phyloP scores from a whole-genome alignment of 2,329 filamentous ascomycete genomes.

The Fusarium sp. region DNA sequence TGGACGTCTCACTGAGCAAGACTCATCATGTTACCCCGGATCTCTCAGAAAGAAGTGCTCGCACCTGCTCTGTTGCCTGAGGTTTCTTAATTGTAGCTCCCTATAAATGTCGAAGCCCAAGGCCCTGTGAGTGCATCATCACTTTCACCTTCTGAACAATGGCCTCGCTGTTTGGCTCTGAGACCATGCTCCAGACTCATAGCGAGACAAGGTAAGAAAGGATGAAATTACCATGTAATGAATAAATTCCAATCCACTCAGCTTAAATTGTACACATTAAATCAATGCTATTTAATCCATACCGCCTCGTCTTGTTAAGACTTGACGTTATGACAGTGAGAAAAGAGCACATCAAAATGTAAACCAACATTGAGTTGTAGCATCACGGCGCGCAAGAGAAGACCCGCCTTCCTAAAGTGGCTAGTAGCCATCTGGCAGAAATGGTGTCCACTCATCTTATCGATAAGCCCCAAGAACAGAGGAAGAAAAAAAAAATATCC shows the following conservation, averaged over 20 bases:
- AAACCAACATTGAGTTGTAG: neutral
- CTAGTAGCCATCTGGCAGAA: neutral
- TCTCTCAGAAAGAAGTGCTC: neutral
- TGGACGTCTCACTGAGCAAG: neutral
- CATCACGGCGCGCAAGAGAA: neutral
- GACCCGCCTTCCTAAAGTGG: neutral
- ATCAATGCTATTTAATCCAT: too few relatives aligned
- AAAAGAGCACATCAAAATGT: neutral
- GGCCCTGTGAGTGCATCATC: neutral
- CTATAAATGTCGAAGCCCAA: neutral
- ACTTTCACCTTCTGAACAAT: neutral
- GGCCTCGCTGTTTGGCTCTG: neutral
- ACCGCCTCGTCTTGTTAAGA: neutral
- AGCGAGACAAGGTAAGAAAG: neutral
- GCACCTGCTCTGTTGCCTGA: neutral
- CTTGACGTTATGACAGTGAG: neutral
- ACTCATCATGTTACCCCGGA: neutral
- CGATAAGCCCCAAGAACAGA: constrained; percentile 27
- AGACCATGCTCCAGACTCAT: neutral
- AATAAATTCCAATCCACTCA: too few relatives aligned
- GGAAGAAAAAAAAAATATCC: constrained; percentile 30
- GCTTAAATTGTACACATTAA: too few relatives aligned
- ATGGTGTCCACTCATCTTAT: constrained; percentile 23
- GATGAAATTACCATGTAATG: neutral
- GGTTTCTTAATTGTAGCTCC: neutral